These are phyloP conservation scores for Echinochloa phyllopogon DNA, from an alignment of 176 grass and related monocot genomes.

Conservation along the genomic window DNA sequence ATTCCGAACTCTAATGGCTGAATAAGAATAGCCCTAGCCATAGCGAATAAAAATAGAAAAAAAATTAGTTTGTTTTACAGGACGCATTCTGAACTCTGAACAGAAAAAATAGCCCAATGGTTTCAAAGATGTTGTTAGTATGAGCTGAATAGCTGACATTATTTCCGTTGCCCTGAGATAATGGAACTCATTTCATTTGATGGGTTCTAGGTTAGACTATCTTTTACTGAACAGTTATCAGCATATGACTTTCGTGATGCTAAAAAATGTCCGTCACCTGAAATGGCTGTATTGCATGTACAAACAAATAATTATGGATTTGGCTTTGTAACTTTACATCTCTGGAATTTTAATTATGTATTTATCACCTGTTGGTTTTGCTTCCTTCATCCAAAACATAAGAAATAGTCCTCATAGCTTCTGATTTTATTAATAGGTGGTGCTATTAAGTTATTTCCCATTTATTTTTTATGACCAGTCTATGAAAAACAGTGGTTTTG, in stretches of 20 bases:
- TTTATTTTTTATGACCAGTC: background rate
- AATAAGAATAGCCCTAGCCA: no score
- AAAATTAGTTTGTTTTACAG: background rate
- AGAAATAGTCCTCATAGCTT: background rate
- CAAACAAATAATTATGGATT: background rate
- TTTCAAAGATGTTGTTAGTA: background rate
- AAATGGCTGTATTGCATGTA: constrained; percentile 12
- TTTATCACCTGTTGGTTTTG: constrained; percentile 1
- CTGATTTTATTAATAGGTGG: background rate
- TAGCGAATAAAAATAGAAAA: background rate
- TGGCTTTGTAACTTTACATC: background rate
- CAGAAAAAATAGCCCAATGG: constrained; percentile 1
- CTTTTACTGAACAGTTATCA: background rate
- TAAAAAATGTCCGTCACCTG: constrained; percentile 17
- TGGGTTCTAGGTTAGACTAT: constrained; percentile 6
- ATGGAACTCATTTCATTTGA: constrained; percentile 14
- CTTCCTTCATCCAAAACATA: constrained; percentile 4
- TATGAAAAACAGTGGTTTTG: background rate
- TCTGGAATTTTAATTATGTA: background rate
- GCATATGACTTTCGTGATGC: background rate
- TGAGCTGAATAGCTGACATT: constrained; percentile 15
- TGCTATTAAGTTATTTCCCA: constrained; percentile 7
- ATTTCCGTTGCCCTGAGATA: constrained; percentile 2
- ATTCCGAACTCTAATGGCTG: no score
- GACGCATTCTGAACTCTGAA: constrained; percentile 9